Percentiles rank a stretch among this genome's conserved stretches.
phyloP scores from a whole-genome alignment of 495 filamentous ascomycete species.

The Aspergillus cristatus region DNA sequence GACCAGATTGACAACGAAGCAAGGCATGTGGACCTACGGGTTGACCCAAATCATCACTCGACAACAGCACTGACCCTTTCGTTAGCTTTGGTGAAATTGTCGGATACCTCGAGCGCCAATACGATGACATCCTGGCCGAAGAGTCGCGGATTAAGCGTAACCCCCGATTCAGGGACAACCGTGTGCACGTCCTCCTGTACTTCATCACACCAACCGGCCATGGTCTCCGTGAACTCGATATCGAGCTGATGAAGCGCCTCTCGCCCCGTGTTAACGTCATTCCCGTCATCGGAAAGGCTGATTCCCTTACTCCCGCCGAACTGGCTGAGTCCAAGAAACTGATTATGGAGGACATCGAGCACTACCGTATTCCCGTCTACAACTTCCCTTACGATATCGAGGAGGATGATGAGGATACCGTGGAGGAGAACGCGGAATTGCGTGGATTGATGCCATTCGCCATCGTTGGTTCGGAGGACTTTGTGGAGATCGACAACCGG shows the following conservation, averaged over 20 bases:
- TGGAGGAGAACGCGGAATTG: slow-evolving; percentile 96
- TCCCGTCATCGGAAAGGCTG: slow-evolving; percentile 95
- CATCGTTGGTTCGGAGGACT: slow-evolving; percentile 93
- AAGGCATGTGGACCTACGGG: slow-evolving; percentile 48
- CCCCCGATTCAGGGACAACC: slow-evolving; percentile 96
- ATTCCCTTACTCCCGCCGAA: slow-evolving; percentile 92
- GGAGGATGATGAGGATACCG: slow-evolving; percentile 98
- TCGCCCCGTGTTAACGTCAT: slow-evolving; percentile 98
- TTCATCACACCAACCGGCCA: slow-evolving; percentile 98
- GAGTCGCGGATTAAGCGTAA: slow-evolving; percentile 99
- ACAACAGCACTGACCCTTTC: slow-evolving; percentile 17
- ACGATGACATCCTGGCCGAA: slow-evolving; percentile 97
- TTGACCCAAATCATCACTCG: not conserved
- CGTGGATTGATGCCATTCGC: slow-evolving; percentile 97
- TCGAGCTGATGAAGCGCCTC: slow-evolving; percentile 98
- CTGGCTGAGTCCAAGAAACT: slow-evolving; percentile 98
- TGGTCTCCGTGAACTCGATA: slow-evolving; percentile 96
- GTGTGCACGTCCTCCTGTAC: slow-evolving; percentile 95
- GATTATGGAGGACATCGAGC: slow-evolving; percentile 99
- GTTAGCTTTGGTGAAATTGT: slow-evolving; percentile 90
- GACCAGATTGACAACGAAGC: slow-evolving; percentile 99
- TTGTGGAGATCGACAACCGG: slow-evolving; percentile 85
- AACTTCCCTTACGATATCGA: slow-evolving; percentile 99
- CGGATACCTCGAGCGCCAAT: slow-evolving; percentile 95
- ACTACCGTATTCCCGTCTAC: slow-evolving; percentile 99